Percentiles rank a stretch among this genome's conserved stretches.
These are phyloP conservation scores for Aspergillus taichungensis DNA, from an alignment of 495 filamentous ascomycete genomes.

Conservation along the genomic window DNA sequence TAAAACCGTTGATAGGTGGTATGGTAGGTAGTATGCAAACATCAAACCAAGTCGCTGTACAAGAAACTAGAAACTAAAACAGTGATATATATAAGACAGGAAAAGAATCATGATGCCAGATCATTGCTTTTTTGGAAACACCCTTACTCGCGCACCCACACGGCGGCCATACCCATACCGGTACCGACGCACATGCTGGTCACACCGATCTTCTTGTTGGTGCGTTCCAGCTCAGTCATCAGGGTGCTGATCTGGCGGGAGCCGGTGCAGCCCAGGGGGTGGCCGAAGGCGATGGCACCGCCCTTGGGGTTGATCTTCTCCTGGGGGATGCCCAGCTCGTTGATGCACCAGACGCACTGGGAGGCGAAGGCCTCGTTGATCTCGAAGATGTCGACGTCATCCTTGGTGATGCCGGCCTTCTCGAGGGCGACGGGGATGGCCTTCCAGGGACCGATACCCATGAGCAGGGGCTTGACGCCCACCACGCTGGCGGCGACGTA, in stretches of 20 bases:
- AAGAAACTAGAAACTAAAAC: conserved; percentile 16
- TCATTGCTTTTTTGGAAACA: conserved; percentile 3
- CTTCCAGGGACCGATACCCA: conserved; percentile 94
- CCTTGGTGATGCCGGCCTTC: conserved; percentile 76
- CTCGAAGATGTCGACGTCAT: conserved; percentile 95
- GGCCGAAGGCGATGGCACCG: conserved; percentile 96
- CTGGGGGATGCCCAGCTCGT: conserved; percentile 70
- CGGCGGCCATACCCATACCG: conserved; percentile 93
- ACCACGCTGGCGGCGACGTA: conserved; percentile 77
- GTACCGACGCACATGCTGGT: conserved; percentile 97
- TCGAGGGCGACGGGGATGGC: conserved; percentile 86
- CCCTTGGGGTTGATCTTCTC: conserved; percentile 94
- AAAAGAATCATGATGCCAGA: conserved; percentile 12
- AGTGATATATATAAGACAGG: background rate
- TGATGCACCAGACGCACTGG: conserved; percentile 89
- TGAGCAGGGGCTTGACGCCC: conserved; percentile 85
- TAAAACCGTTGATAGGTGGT: no score
- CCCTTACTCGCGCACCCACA: conserved; percentile 79
- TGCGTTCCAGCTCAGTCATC: conserved; percentile 78
- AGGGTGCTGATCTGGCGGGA: conserved; percentile 89
- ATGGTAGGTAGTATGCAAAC: conserved; percentile 1
- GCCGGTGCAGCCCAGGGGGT: conserved; percentile 91
- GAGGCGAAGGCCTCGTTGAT: conserved; percentile 98
- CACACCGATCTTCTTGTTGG: conserved; percentile 72
- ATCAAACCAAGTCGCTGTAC: conserved; percentile 22